Evolutionary conservation across 257 asterid species (phyloP).

Genomic region (Cruciata laevipes): DNA sequence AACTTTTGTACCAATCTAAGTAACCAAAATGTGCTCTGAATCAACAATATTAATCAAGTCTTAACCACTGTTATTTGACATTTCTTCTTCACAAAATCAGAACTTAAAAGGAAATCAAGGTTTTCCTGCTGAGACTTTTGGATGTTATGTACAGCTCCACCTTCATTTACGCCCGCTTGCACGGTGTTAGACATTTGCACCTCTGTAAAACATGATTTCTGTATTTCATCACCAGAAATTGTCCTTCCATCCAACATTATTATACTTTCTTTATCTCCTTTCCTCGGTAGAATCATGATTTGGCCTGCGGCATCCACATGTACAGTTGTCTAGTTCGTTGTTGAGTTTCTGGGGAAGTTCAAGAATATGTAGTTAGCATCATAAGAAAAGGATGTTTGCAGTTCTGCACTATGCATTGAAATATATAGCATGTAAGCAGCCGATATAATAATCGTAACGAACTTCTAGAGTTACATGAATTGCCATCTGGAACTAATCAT

Average conservation of each 20-base stretch:
- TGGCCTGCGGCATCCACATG: conserved; percentile 61
- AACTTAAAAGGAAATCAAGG: not conserved
- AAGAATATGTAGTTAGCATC: not conserved
- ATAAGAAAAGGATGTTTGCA: not conserved
- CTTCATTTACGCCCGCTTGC: not conserved
- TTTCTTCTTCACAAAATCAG: not conserved
- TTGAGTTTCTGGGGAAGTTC: conserved; percentile 46
- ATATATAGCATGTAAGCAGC: not conserved
- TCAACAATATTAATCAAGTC: not conserved
- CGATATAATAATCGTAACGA: not conserved
- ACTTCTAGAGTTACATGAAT: too few species aligned
- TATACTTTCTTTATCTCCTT: not conserved
- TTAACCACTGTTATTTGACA: not conserved
- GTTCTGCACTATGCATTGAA: not conserved
- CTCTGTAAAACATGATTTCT: not conserved
- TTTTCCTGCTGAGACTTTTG: not conserved
- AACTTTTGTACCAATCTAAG: conserved; percentile 2
- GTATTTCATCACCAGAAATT: not conserved
- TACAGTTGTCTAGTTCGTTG: conserved; percentile 59
- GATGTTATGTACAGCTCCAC: conserved; percentile 11
- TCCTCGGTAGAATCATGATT: conserved; percentile 3
- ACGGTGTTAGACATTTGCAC: not conserved
- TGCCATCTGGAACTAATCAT: not conserved
- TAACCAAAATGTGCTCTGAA: conserved; percentile 6
- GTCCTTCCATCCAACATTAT: not conserved